These are phyloP conservation scores for Periconia digitata DNA, from an alignment of 2,329 filamentous ascomycete species.

Conservation along the genomic window DNA sequence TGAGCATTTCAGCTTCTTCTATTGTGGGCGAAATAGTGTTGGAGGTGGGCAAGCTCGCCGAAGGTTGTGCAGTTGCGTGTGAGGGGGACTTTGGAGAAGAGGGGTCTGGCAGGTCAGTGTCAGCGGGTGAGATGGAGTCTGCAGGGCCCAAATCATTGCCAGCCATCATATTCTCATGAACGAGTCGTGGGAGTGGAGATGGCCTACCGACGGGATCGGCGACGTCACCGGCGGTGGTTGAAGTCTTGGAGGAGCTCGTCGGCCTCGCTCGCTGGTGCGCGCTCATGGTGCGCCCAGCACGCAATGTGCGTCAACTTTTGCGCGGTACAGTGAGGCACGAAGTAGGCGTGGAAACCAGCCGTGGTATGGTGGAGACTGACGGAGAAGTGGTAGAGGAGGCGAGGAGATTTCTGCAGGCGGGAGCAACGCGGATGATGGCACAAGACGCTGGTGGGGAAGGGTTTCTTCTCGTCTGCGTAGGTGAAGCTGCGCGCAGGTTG, in stretches of 20 bases:
- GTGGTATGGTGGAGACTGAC: conserved; percentile 21
- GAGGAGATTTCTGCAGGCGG: conserved; percentile 27
- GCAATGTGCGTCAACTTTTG: conserved; percentile 26
- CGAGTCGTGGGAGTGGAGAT: not conserved
- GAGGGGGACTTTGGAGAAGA: conserved; percentile 52
- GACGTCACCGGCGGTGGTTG: conserved; percentile 22
- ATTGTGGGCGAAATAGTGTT: conserved; percentile 13
- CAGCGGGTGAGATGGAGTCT: conserved; percentile 20
- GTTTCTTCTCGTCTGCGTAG: no score
- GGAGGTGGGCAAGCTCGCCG: conserved; percentile 15
- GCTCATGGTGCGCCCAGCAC: conserved; percentile 45
- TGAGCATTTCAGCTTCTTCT: conserved; percentile 24
- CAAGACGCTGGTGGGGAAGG: conserved; percentile 18
- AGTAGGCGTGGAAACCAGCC: conserved; percentile 4
- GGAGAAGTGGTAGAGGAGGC: conserved; percentile 18
- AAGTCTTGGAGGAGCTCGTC: conserved; percentile 40
- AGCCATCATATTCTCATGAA: conserved; percentile 5
- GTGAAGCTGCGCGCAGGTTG: conserved; percentile 4
- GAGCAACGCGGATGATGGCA: conserved; percentile 26
- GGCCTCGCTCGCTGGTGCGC: conserved; percentile 38
- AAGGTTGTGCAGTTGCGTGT: conserved; percentile 13
- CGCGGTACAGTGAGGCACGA: conserved; percentile 18
- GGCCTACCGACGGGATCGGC: conserved; percentile 26
- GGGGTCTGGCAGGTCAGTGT: conserved; percentile 17
- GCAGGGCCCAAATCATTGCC: conserved; percentile 3